phyloP scores from a whole-genome alignment of 768 basidiomycete species.

The Amylocystis lapponica region DNA sequence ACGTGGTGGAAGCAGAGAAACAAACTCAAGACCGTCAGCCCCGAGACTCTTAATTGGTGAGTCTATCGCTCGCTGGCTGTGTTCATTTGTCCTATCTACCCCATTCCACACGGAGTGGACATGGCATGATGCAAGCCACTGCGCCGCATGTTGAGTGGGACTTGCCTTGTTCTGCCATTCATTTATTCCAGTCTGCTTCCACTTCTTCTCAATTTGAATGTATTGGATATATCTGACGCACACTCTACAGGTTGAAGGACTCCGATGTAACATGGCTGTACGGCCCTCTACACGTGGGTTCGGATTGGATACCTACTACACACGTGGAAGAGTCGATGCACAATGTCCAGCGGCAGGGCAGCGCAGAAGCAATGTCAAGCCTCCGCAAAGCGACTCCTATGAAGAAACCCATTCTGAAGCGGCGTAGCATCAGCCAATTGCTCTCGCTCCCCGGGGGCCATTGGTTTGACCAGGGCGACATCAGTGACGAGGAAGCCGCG shows the following conservation, averaged over 20 bases:
- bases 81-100: slow-evolving; percentile 13
- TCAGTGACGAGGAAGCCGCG: slow-evolving; percentile 8
- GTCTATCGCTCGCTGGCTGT: slow-evolving; percentile 19
- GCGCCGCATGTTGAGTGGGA: background rate
- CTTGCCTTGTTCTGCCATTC: background rate
- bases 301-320: slow-evolving; percentile 67
- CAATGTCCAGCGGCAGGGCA: slow-evolving; percentile 25
- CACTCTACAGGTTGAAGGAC: slow-evolving; percentile 99
- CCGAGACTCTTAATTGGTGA: slow-evolving; percentile 98
- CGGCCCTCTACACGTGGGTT: slow-evolving; percentile 92
- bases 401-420: slow-evolving; percentile 90
- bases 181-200: too few species aligned
- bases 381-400: slow-evolving; percentile 6
- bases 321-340: slow-evolving; percentile 24
- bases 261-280: slow-evolving; percentile 99
- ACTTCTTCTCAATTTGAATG: too few species aligned
- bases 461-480: slow-evolving; percentile 15
- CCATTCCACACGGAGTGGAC: background rate
- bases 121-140: background rate
- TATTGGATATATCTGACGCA: too few species aligned
- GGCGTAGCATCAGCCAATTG: slow-evolving; percentile 87
- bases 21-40: slow-evolving; percentile 88
- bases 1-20: slow-evolving; percentile 99
- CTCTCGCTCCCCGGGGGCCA: slow-evolving; percentile 37
- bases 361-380: slow-evolving; percentile 34